Percentiles rank a stretch among this genome's conserved stretches.
phyloP scores from a whole-genome alignment of 139 green algal genomes.

The Coccomyxa sp. region DNA sequence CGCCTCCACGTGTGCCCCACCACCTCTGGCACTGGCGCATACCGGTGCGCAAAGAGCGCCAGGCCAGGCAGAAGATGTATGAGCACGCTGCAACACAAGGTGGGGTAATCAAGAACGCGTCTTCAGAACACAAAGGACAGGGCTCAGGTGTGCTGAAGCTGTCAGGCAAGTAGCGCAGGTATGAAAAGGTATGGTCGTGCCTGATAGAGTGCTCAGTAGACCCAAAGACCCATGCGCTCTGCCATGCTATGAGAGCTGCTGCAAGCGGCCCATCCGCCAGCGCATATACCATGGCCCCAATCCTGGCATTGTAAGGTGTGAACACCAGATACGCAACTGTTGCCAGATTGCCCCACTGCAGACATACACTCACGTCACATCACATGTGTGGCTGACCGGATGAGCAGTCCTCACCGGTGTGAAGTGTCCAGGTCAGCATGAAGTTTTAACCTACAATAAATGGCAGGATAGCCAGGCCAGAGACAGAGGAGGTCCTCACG shows the following conservation, averaged over 20 bases:
- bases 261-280: conserved; percentile 52
- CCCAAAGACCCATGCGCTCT: conserved; percentile 56
- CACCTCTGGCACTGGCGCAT: conserved; percentile 25
- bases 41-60: conserved; percentile 44
- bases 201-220: conserved; percentile 40
- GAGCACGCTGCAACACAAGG: conserved; percentile 38
- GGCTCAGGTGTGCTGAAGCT: not conserved
- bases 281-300: conserved; percentile 38
- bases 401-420: no score
- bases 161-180: no score
- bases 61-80: conserved; percentile 65
- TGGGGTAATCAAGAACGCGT: not conserved
- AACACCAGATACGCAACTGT: conserved; percentile 28
- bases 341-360: conserved; percentile 34
- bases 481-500: conserved; percentile 10
- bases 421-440: not conserved
- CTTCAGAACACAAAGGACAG: not conserved
- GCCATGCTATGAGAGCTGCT: conserved; percentile 49
- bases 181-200: conserved; percentile 9
- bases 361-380: not conserved
- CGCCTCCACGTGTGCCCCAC: not conserved
- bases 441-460: not conserved
- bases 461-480: not conserved
- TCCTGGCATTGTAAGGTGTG: not conserved
- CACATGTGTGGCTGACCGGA: no score